Conservation (phyloP, 73 alveolate species). For the Paramecium primaurelia region DNA sequence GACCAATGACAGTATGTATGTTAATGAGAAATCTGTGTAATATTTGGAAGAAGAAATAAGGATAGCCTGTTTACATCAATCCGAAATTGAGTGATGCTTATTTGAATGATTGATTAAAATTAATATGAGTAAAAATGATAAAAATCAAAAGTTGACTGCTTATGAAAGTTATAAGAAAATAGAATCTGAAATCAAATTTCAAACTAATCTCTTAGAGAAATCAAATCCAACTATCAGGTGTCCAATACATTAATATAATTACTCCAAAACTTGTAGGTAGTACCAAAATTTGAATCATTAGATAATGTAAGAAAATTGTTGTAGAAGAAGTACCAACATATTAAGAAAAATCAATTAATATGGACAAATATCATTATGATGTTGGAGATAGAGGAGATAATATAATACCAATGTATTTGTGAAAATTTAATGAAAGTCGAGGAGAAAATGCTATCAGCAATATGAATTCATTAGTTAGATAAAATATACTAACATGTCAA, state of each 20-base stretch:
- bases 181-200: background rate
- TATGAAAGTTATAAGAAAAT: constrained; percentile 25
- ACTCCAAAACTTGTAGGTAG: constrained; percentile 32
- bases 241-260: constrained; percentile 34
- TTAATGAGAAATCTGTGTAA: constrained; percentile 44
- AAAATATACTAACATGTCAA: constrained; percentile 66
- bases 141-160: constrained; percentile 44
- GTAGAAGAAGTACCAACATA: constrained; percentile 6
- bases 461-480: constrained; percentile 71
- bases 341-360: background rate
- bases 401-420: background rate
- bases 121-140: constrained; percentile 28
- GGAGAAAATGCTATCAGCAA: constrained; percentile 51
- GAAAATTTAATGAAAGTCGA: background rate
- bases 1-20: constrained; percentile 88
- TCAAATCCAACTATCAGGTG: background rate
- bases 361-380: constrained; percentile 42
- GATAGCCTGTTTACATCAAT: background rate
- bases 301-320: constrained; percentile 23
- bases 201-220: constrained; percentile 12
- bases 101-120: constrained; percentile 29
- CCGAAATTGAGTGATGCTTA: constrained; percentile 20
- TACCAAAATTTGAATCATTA: background rate
- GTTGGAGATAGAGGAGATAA: constrained; percentile 36
- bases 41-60: background rate